A percentile compares a stretch with the other conserved stretches of the same genome.
phyloP scores from a whole-genome alignment of 2,329 filamentous ascomycete genomes.

The Exophiala lecanii-corni region DNA sequence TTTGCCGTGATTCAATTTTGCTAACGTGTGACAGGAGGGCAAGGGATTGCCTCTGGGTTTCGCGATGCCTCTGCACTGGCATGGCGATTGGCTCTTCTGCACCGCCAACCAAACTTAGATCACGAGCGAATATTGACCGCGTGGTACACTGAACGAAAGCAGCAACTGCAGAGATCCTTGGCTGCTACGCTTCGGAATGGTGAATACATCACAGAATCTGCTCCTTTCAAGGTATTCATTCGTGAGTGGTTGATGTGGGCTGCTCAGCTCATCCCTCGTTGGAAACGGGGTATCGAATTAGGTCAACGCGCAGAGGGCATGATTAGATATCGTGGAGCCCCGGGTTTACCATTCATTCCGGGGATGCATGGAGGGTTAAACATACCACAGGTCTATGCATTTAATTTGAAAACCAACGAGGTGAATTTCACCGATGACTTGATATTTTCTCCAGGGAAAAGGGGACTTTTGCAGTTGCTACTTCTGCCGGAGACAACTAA shows the following conservation, averaged over 20 bases:
- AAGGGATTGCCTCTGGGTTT: slow-evolving; percentile 40
- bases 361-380: slow-evolving; percentile 30
- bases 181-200: slow-evolving; percentile 35
- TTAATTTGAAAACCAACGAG: slow-evolving; percentile 13
- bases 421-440: slow-evolving; percentile 33
- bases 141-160: slow-evolving; percentile 37
- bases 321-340: slow-evolving; percentile 29
- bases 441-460: slow-evolving; percentile 29
- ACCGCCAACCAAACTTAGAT: slow-evolving; percentile 18
- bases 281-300: slow-evolving; percentile 29
- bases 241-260: slow-evolving; percentile 34
- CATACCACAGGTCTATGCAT: slow-evolving; percentile 35
- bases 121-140: slow-evolving; percentile 29
- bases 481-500: slow-evolving; percentile 26
- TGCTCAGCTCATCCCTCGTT: slow-evolving; percentile 31
- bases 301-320: slow-evolving; percentile 31
- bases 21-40: slow-evolving; percentile 27
- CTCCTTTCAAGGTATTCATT: slow-evolving; percentile 30
- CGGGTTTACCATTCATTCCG: slow-evolving; percentile 33
- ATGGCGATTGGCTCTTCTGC: slow-evolving; percentile 35
- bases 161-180: slow-evolving; percentile 35
- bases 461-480: slow-evolving; percentile 32
- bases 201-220: slow-evolving; percentile 30
- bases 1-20: neutral
- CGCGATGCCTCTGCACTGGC: slow-evolving; percentile 36